These are phyloP conservation scores for Metarhizium guizhouense DNA, from an alignment of 2,329 filamentous ascomycete species.

Conservation along the genomic window DNA sequence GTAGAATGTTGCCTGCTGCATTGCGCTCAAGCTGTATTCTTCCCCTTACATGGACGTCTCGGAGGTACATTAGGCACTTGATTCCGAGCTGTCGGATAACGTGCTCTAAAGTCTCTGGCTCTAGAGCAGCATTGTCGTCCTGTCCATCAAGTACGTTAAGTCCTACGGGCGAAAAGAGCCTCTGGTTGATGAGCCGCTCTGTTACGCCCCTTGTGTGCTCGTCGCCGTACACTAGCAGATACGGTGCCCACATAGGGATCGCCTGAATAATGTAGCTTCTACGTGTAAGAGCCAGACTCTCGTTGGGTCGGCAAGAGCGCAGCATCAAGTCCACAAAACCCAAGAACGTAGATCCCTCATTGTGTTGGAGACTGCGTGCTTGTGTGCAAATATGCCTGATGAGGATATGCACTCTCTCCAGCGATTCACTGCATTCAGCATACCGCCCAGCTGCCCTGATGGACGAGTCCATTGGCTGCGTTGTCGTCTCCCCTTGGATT, in stretches of 20 bases:
- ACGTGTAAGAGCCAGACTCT: slow-evolving; percentile 13
- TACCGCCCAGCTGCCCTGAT: slow-evolving; percentile 49
- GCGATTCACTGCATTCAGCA: slow-evolving; percentile 31
- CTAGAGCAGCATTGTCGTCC: background rate
- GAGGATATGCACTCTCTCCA: slow-evolving; percentile 27
- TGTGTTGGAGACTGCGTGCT: slow-evolving; percentile 33
- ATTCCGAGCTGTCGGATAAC: slow-evolving; percentile 32
- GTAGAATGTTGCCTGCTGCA: slow-evolving; percentile 31
- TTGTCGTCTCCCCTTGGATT: slow-evolving; percentile 36
- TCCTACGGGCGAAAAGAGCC: slow-evolving; percentile 30
- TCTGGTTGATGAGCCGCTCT: slow-evolving; percentile 33
- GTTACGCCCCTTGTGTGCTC: slow-evolving; percentile 30
- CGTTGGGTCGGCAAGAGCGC: slow-evolving; percentile 19
- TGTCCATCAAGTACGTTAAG: slow-evolving; percentile 3
- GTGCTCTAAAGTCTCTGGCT: slow-evolving; percentile 9
- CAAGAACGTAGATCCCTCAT: slow-evolving; percentile 40
- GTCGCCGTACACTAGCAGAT: slow-evolving; percentile 39
- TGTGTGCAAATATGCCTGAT: slow-evolving; percentile 35
- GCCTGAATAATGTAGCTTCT: slow-evolving; percentile 14
- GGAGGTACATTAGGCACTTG: slow-evolving; percentile 36
- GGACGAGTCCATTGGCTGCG: slow-evolving; percentile 42
- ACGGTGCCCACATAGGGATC: slow-evolving; percentile 40
- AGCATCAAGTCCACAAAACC: slow-evolving; percentile 29
- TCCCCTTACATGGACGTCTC: slow-evolving; percentile 35
- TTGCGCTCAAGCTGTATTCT: slow-evolving; percentile 32